Base-by-base conservation (phyloP, 495 filamentous ascomycete genomes). In the Cudoniella acicularis region DNA sequence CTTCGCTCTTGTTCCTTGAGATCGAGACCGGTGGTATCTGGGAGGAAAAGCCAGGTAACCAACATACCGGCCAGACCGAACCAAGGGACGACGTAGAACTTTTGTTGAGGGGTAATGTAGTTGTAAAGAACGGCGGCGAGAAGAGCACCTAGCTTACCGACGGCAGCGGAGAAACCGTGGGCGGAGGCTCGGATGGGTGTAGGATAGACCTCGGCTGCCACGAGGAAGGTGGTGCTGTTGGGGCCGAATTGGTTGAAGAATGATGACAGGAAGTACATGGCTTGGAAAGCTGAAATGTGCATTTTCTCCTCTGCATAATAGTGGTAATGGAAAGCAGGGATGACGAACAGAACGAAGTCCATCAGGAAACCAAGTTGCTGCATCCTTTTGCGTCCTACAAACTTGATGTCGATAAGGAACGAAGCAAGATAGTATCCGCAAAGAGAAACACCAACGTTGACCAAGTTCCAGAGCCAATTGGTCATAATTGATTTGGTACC, bases 221-320 rank as follows among this genome's bases (percentile, higher is more conserved):
- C 89, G 57, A 96, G 78, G 86, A 96, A 96, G 51, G 90, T 92
- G 55, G 95, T 89, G 54, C 82, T 83, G 79, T 96, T 96, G 72
- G 92, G 91, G 8, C 92, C 91, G 66, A 96, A 96, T 71, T 96
- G 92, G 79, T 94, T 95, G 85, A 96, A 96, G 79, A 96, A 96
- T 41, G 87, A 90, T 47, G 87, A 67, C 21, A 64, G 59, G 59
- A 67, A 96, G 79, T 96, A 88, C 88, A 96, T 94, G 60, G 91
- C 83, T 73, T 94, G 90, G 86, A 96, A 96, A 0, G 77, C 74
- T 59, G 86, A 79, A 75, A 95, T 86, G 64, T 88, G 80, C 16
- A 73, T 74, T 0, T 77, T 75, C 11, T 67, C 69, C 22, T 36
- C 40, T 13, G 77, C 87, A 77, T 89, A 96, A 78, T 92, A 92